A percentile compares a stretch with the other conserved stretches of the same genome.
Evolutionary conservation across 108 stramenopile genomes (phyloP).

Genomic region (Skeletonema potamos): DNA sequence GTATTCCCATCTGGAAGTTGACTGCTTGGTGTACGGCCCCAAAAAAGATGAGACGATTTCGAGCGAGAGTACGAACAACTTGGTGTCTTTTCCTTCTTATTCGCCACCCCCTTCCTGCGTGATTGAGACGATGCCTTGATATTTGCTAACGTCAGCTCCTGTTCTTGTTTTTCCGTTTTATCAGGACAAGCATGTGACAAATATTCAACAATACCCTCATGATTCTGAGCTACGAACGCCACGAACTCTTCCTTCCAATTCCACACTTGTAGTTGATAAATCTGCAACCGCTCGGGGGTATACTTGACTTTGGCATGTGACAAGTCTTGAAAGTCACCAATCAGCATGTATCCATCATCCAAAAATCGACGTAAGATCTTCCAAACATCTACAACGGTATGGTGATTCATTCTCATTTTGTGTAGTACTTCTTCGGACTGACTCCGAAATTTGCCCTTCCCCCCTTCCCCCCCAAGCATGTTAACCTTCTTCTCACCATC

Average conservation of each 20-base stretch:
- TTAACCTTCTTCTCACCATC: not conserved
- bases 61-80: constrained; percentile 26
- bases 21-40: constrained; percentile 15
- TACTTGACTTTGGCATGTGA: constrained; percentile 38
- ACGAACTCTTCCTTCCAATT: constrained; percentile 42
- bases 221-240: constrained; percentile 28
- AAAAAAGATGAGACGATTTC: constrained; percentile 42
- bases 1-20: constrained; percentile 32
- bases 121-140: not conserved
- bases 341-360: constrained; percentile 37
- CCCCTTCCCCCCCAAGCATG: not conserved
- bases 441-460: not conserved
- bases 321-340: constrained; percentile 52
- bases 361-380: constrained; percentile 23
- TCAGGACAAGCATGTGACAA: constrained; percentile 30
- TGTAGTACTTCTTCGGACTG: not conserved
- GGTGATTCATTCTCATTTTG: constrained; percentile 5
- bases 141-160: not conserved
- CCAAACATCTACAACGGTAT: constrained; percentile 16
- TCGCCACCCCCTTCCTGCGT: not conserved
- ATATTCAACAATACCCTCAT: constrained; percentile 24
- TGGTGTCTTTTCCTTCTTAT: not conserved
- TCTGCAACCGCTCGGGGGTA: constrained; percentile 3
- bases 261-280: constrained; percentile 34
- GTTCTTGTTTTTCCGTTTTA: not conserved